Base-by-base conservation (phyloP, 2,329 filamentous ascomycete species). In the Pyrenophora tritici-repentis region DNA sequence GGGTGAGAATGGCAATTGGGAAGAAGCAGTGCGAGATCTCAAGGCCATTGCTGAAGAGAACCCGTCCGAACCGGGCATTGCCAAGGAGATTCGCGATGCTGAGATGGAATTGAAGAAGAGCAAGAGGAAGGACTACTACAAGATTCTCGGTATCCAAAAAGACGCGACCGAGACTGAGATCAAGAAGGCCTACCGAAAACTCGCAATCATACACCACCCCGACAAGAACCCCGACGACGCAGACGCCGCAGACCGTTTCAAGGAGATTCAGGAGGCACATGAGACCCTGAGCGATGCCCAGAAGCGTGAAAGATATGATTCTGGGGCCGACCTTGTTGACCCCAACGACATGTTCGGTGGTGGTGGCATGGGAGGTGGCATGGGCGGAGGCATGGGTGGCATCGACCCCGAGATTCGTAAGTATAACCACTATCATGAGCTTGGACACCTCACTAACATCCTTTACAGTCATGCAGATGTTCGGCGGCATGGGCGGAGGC, bases 101-200 rank as follows among this genome's bases (percentile, higher is more conserved):
- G 93, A 99, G 78, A 79, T 97, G 20, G 94, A 99, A 77, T 79
- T 97, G 58, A 99, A 99, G 86, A 97, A 97, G 86, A 89, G 89
- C 73, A 89, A 93, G 77, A 84, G 94, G 56, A 99, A 99, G 77
- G 94, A 99, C 71, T 97, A 96, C 78, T 99, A 99, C 81, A 97
- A 97, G 83, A 96, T 97, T 61, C 85, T 99, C 45, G 89, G 87
- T 5, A 79, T 99, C 7, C 80, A 88, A 50, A 97, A 97, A 81
- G 88, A 92, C 56, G 91, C 91, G 32, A 84, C 83, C 34, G 91
- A 96, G 17, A 81, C 81, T 50, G 86, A 94, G 47, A 94, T 99
- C 79, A 99, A 97, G 83, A 93, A 92, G 79, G 94, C 93, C 1
- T 99, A 99, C 79, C 86, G 93, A 61, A 96, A 94, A 76, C 83